phyloP scores from a whole-genome alignment of 1,284 basidiomycete genomes.

The Puccinia triticina region DNA sequence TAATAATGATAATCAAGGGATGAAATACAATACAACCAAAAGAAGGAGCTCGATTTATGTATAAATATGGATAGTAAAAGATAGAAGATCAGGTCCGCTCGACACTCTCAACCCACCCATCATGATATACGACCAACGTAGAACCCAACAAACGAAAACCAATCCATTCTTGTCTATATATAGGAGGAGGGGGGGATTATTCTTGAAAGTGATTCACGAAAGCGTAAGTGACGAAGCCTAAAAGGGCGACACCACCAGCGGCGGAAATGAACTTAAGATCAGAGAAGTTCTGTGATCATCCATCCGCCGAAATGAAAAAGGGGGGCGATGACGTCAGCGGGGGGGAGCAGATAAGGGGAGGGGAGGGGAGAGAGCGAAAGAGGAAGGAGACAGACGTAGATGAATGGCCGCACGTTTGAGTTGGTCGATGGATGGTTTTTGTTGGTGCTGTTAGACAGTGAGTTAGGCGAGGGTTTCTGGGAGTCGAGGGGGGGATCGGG shows the following conservation, averaged over 20 bases:
- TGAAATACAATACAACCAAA: no score
- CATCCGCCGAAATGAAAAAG: neutral
- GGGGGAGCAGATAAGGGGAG: neutral
- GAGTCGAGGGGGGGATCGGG: no score
- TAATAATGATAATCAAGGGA: no score
- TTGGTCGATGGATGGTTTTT: neutral
- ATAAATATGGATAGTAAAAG: no score
- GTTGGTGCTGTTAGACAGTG: neutral
- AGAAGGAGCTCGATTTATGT: no score
- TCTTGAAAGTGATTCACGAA: constrained; percentile 41
- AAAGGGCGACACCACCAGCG: constrained; percentile 35
- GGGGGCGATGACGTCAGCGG: no score
- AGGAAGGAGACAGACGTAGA: constrained; percentile 17
- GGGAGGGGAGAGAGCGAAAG: neutral
- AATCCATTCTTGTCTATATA: neutral
- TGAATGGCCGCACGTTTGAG: neutral
- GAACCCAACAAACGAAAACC: neutral
- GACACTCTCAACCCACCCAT: no score
- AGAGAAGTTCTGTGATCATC: neutral
- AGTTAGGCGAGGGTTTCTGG: neutral
- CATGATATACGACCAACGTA: neutral
- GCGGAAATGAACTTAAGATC: constrained; percentile 27
- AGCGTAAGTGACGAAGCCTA: constrained; percentile 45
- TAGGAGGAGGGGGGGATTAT: neutral
- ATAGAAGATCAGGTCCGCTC: no score